These are phyloP conservation scores for Azolla pinnata DNA, from an alignment of 75 land plant species.

Conservation along the genomic window DNA sequence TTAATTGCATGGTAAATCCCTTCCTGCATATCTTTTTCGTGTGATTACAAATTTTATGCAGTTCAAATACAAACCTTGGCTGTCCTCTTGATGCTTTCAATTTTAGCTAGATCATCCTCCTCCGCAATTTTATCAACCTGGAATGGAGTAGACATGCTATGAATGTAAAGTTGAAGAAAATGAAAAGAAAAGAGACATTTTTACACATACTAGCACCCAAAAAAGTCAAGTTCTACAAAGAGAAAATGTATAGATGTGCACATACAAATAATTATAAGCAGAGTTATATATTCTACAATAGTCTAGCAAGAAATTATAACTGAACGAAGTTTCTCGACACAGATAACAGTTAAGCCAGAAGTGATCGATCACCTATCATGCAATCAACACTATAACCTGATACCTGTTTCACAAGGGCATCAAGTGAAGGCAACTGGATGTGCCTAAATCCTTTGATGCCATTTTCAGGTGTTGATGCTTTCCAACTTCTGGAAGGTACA, in stretches of 20 bases:
- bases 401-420: slow-evolving; percentile 44
- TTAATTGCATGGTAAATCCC: too few species aligned
- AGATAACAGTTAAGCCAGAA: too few species aligned
- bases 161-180: background rate
- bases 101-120: slow-evolving; percentile 23
- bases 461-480: slow-evolving; percentile 28
- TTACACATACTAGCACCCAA: too few species aligned
- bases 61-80: slow-evolving; percentile 17
- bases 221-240: too few species aligned
- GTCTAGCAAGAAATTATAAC: too few species aligned
- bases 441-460: slow-evolving; percentile 32
- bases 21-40: too few species aligned
- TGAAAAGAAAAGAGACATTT: too few species aligned
- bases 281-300: too few species aligned
- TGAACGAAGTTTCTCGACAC: too few species aligned
- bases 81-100: slow-evolving; percentile 13
- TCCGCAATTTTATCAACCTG: slow-evolving; percentile 19
- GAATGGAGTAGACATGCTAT: background rate
- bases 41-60: background rate
- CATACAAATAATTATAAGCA: too few species aligned
- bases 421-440: slow-evolving; percentile 40
- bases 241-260: too few species aligned
- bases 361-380: too few species aligned
- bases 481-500: slow-evolving; percentile 21
- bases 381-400: background rate